Percentiles rank a stretch among this genome's conserved stretches.
Evolutionary conservation across 2,329 filamentous ascomycete genomes (phyloP).

Genomic region (Metarhizium sp.): DNA sequence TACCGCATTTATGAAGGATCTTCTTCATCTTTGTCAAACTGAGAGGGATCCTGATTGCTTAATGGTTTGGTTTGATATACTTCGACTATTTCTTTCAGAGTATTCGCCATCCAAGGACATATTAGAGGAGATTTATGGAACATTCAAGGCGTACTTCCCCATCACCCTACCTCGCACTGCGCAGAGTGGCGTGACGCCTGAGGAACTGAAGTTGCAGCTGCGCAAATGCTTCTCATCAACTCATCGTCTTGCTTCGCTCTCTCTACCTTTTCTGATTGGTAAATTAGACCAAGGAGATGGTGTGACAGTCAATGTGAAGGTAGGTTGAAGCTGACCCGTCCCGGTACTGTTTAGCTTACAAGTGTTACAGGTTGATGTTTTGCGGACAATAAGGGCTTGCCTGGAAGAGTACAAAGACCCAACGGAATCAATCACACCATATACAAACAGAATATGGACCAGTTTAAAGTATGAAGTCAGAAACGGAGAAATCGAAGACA

Average conservation of each 20-base stretch:
- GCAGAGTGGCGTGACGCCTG: constrained; percentile 43
- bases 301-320: constrained; percentile 49
- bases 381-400: constrained; percentile 46
- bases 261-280: constrained; percentile 44
- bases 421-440: constrained; percentile 36
- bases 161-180: constrained; percentile 45
- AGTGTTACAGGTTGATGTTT: constrained; percentile 38
- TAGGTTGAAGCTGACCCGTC: constrained; percentile 9
- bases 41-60: constrained; percentile 50
- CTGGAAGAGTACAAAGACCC: constrained; percentile 38
- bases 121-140: constrained; percentile 40
- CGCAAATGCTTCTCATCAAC: constrained; percentile 45
- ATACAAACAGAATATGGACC: constrained; percentile 43
- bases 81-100: constrained; percentile 33
- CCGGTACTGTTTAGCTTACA: background rate
- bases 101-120: constrained; percentile 37
- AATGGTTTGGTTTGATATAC: constrained; percentile 45
- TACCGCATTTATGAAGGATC: constrained; percentile 36
- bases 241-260: constrained; percentile 31
- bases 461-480: constrained; percentile 56
- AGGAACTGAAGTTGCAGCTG: constrained; percentile 44
- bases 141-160: constrained; percentile 52
- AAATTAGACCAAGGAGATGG: constrained; percentile 52
- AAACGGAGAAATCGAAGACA: constrained; percentile 49
- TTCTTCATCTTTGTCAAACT: constrained; percentile 41